A percentile compares a stretch with the other conserved stretches of the same genome.
Conservation (phyloP, 108 stramenopile species). For the Asterionellopsis glacialis region DNA sequence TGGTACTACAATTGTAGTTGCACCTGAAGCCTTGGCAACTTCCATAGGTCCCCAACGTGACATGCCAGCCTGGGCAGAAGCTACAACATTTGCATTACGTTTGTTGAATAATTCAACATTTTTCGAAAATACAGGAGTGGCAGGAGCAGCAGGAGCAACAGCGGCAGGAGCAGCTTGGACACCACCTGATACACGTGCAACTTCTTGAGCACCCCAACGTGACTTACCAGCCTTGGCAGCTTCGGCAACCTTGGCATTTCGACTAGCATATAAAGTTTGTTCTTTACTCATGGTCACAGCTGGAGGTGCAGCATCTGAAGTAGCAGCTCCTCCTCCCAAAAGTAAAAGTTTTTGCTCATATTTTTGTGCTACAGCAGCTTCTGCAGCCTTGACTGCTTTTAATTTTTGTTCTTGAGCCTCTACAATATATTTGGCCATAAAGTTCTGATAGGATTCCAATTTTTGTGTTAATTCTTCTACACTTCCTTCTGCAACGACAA, state of each 20-base stretch:
- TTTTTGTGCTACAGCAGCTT: conserved; percentile 16
- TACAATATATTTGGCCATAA: conserved; percentile 78
- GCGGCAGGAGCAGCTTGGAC: not conserved
- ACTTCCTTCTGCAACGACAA: conserved; percentile 12
- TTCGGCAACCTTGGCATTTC: conserved; percentile 56
- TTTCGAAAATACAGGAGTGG: not conserved
- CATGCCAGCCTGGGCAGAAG: conserved; percentile 59
- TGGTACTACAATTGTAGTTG: conserved; percentile 1
- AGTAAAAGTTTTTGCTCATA: conserved; percentile 29
- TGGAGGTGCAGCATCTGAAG: not conserved
- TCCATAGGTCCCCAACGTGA: conserved; percentile 79
- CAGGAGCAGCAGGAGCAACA: conserved; percentile 1
- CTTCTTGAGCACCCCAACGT: conserved; percentile 72
- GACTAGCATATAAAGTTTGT: conserved; percentile 21
- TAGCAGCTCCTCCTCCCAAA: not conserved
- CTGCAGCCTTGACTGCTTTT: conserved; percentile 25
- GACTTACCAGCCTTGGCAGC: conserved; percentile 68
- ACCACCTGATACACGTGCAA: conserved; percentile 14
- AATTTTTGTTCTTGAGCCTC: conserved; percentile 63
- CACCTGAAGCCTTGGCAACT: conserved; percentile 12
- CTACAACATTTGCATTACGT: conserved; percentile 53
- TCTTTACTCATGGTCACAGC: not conserved
- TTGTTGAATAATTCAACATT: not conserved
- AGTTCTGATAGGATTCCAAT: conserved; percentile 58
- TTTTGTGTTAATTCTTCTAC: conserved; percentile 31